phyloP scores from a whole-genome alignment of 1,284 basidiomycete genomes.

The Austroboletus novae-zelandiae region DNA sequence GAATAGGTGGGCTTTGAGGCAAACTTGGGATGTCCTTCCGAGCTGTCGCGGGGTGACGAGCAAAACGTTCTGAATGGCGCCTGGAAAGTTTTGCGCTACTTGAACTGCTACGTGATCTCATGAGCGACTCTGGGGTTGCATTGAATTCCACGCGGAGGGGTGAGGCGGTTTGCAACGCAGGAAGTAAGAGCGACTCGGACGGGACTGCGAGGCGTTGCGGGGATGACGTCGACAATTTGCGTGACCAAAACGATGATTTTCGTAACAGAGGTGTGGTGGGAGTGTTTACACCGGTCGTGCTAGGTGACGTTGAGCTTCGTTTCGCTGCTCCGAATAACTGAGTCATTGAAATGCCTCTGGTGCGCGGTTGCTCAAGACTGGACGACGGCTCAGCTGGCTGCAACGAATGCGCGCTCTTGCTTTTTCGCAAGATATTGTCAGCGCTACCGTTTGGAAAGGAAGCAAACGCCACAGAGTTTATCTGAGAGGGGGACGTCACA shows the following conservation, averaged over 20 bases:
- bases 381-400: slow-evolving; percentile 9
- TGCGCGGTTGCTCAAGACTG: slow-evolving; percentile 36
- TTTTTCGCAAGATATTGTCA: slow-evolving; percentile 26
- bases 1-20: slow-evolving; percentile 6
- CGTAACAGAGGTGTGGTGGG: slow-evolving; percentile 44
- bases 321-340: slow-evolving; percentile 40
- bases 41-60: slow-evolving; percentile 22
- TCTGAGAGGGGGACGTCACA: slow-evolving; percentile 9
- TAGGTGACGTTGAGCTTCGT: slow-evolving; percentile 37
- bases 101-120: slow-evolving; percentile 23
- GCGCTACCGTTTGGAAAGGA: slow-evolving; percentile 12
- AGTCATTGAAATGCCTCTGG: slow-evolving; percentile 44
- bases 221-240: slow-evolving; percentile 33
- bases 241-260: slow-evolving; percentile 55
- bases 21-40: slow-evolving; percentile 11
- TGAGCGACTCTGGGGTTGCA: slow-evolving; percentile 25
- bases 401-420: slow-evolving; percentile 25
- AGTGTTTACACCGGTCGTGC: slow-evolving; percentile 15
- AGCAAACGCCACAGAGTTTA: slow-evolving; percentile 24
- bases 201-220: slow-evolving; percentile 22
- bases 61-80: slow-evolving; percentile 48
- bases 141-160: slow-evolving; percentile 47
- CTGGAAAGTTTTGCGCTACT: slow-evolving; percentile 44
- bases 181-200: slow-evolving; percentile 40
- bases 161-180: slow-evolving; percentile 48